phyloP scores from a whole-genome alignment of 2,329 filamentous ascomycete species.

The Helicocarpus griseus region DNA sequence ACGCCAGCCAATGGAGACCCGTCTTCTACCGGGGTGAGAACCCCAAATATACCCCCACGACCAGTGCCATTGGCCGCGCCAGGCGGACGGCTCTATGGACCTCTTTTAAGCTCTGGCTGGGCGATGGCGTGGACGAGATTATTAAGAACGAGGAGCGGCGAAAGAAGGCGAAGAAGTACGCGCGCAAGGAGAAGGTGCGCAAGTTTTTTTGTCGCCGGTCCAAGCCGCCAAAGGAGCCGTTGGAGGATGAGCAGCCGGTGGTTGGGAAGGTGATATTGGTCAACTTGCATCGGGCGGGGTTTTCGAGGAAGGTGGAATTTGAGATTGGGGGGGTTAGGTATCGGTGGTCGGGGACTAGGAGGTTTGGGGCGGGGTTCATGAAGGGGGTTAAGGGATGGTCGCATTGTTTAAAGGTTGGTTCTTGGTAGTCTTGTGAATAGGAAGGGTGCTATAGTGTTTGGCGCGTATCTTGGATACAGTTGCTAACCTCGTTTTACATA shows the following conservation, averaged over 20 bases:
- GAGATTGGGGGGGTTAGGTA: neutral
- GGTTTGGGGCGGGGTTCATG: slow-evolving; percentile 1
- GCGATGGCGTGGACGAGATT: neutral
- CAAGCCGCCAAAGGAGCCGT: neutral
- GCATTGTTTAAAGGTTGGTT: slow-evolving; percentile 2
- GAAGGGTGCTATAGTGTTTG: neutral
- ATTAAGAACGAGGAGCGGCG: neutral
- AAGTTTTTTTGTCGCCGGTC: neutral
- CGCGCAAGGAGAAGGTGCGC: neutral
- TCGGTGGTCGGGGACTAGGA: slow-evolving; percentile 3
- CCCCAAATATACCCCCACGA: slow-evolving; percentile 1
- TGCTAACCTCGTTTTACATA: too few relatives aligned
- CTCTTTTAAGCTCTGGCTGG: slow-evolving; percentile 2
- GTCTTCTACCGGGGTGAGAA: slow-evolving; percentile 1
- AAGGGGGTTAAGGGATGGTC: slow-evolving; percentile 1
- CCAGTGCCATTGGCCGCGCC: neutral
- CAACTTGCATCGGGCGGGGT: neutral
- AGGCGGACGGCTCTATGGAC: neutral
- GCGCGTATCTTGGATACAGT: too few relatives aligned
- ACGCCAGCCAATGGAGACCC: neutral
- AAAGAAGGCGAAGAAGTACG: neutral
- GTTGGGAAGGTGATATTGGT: neutral
- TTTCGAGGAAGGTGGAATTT: slow-evolving; percentile 1
- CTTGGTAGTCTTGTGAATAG: neutral
- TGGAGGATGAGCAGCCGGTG: slow-evolving; percentile 1